These are phyloP conservation scores for Trichosporon coremiiforme DNA, from an alignment of 1,284 basidiomycete species.

Conservation along the genomic window DNA sequence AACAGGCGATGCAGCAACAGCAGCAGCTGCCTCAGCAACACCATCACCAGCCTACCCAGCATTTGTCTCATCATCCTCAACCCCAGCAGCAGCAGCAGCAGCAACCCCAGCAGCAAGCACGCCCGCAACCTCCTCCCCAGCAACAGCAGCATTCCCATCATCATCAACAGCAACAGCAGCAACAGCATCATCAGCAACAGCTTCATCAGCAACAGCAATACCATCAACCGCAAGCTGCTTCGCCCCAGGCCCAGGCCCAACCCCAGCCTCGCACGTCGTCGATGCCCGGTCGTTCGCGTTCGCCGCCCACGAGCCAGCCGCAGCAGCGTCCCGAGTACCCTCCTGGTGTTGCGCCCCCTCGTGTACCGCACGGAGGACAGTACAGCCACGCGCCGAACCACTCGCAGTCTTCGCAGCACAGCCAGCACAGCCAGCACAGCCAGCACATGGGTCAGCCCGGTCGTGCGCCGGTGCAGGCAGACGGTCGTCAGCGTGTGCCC, in stretches of 20 bases:
- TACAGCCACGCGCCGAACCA: conserved; percentile 1
- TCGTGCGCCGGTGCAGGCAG: conserved; percentile 8
- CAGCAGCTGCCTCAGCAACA: conserved; percentile 31
- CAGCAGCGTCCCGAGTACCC: conserved; percentile 29
- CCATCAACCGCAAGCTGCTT: conserved; percentile 21
- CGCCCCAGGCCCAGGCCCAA: no score
- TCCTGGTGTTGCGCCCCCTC: conserved; percentile 28
- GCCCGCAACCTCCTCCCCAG: conserved; percentile 21
- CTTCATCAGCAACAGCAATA: conserved; percentile 18
- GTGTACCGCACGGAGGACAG: conserved; percentile 6
- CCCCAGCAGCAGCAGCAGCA: conserved; percentile 27
- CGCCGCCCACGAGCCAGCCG: conserved; percentile 28
- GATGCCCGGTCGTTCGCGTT: conserved; percentile 25
- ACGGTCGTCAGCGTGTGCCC: conserved; percentile 17
- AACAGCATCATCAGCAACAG: conserved; percentile 25
- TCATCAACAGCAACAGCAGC: conserved; percentile 26
- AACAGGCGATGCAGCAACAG: conserved; percentile 25
- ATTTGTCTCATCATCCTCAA: conserved; percentile 21
- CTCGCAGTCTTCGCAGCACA: conserved; percentile 19
- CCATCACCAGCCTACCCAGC: conserved; percentile 21
- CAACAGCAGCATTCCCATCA: conserved; percentile 6
- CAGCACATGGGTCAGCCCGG: conserved; percentile 16
- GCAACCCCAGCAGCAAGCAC: conserved; percentile 21
- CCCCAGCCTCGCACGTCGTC: conserved; percentile 28
- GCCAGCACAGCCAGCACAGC: no score